Conservation (phyloP, 441 rosid genomes). For the Pelargonium citronellum region DNA sequence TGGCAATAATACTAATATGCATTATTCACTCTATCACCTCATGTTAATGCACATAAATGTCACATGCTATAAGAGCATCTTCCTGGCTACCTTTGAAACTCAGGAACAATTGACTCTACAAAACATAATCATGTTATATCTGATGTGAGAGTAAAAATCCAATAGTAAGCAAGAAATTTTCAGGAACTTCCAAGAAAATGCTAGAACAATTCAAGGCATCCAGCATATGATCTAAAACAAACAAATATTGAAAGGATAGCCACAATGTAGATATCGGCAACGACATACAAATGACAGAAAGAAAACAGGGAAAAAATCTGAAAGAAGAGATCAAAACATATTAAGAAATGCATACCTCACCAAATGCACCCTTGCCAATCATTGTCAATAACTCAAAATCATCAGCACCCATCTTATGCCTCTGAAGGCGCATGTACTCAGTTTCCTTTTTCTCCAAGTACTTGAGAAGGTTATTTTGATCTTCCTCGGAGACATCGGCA, state of each 20-base stretch:
- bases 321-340: background rate
- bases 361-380: constrained; percentile 12
- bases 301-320: background rate
- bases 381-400: constrained; percentile 34
- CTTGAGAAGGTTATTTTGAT: constrained; percentile 31
- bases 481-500: constrained; percentile 42
- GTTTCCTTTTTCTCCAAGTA: constrained; percentile 39
- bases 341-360: background rate
- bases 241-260: background rate
- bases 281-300: background rate
- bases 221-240: background rate
- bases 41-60: too few species aligned
- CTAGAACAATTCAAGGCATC: background rate
- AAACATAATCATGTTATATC: too few species aligned
- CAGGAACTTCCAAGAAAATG: background rate
- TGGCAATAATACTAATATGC: background rate
- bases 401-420: constrained; percentile 45
- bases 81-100: too few species aligned
- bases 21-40: background rate
- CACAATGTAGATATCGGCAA: background rate
- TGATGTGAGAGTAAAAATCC: too few species aligned
- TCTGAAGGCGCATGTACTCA: constrained; percentile 40
- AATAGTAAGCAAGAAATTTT: too few species aligned
- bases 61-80: too few species aligned
- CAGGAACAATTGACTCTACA: too few species aligned